Evolutionary conservation across 2,329 filamentous ascomycete species (phyloP), one percentile per base, ranked within the genome.

Genomic region (Tolypocladium sp.): DNA sequence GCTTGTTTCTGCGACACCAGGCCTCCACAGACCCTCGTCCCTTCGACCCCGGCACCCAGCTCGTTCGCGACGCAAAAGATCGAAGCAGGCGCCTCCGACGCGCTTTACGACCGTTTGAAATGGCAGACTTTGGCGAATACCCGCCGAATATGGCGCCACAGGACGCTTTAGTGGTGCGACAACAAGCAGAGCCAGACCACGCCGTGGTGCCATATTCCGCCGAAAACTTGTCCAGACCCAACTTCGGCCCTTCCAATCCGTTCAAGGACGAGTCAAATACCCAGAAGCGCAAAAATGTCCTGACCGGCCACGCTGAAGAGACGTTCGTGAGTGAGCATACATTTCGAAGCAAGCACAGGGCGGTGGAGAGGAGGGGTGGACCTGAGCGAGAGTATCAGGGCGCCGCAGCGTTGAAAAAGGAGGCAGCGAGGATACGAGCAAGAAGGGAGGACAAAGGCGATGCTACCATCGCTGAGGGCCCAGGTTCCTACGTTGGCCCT

Each of bases 321-420:
- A 92, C 90, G 0, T 90, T 85, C 65, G 85, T 99, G 63, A 96
- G 91, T 72, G 94, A 97, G 69, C 85, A 93, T 63, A 92, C 90
- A 0, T 99, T 99, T 71, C 86, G 91, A 65, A 85, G 84, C 68
- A 92, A 94, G 64, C 92, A 97, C 71, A 88, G 91, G 59, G 92
- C 91, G 2, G 83, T 94, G 61, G 88, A 93, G 71, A 82, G 88
- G 62, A 84, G 67, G 71, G 87, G 74, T 64, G 82, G 84, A 62
- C 74, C 82, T 0, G 78, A 80, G 64, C 73, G 82, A 58, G 82
- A 87, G 66, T 79, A 79, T 62, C 79, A 83, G 65, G 80, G 77
- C 22, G 79, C 78, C 33, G 68, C 71, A 25, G 74, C 86, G 15
- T 77, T 83, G 35, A 97, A 95, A 73, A 89, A 89, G 63, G 83